Base-by-base conservation (phyloP, 352 stramenopile genomes). In the Globisporangium paddicum region DNA sequence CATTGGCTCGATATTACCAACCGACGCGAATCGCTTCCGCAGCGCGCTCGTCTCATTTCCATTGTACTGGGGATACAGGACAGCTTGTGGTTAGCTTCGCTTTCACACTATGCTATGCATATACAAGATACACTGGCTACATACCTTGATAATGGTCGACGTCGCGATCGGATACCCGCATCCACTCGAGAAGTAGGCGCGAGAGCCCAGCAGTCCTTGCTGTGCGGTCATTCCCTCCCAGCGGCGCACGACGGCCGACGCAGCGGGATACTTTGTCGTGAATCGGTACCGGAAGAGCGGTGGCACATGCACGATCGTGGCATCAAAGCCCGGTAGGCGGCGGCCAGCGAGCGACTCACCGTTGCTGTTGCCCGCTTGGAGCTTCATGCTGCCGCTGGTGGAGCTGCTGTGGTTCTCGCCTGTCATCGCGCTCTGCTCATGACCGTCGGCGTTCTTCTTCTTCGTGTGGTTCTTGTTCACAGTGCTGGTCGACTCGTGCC, bases 131-230 rank as follows among this genome's bases (percentile, higher is more conserved):
- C 18, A 45, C 10, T 26, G n/a, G 18, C 4, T 26, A 55, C 59
- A 35, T 47, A 89, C 82, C 50, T 93, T 90, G 34, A 95, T 76
- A 44, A 96, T 78, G 7, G 80, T 93, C 25, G 75, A 83, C 34
- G 87, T 86, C 32, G 72, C 82, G 37, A 96, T 47, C 10, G 88
- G 88, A 37, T 96, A 96, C 9, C 87, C 83, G n/a, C 86, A 89
- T 19, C 73, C 82, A 40, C 82, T 71, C 1, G 87, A 96, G 55
- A 95, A 88, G 62, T 93, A 96, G 2, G 95, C 56, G 9, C 87
- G 73, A 7, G 77, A 73, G 34, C 90, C 76, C 9, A 90, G 44
- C 5, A 95, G 52, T 19, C 86, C 84, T 28, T 92, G 75, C 59
- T 90, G 75, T 3, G 69, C 71, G 14, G 75, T 86, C 28, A 73